Evolutionary conservation across 2,329 filamentous ascomycete genomes (phyloP), one percentile per base, ranked within the genome.

Genomic region (Xylaria sp.): DNA sequence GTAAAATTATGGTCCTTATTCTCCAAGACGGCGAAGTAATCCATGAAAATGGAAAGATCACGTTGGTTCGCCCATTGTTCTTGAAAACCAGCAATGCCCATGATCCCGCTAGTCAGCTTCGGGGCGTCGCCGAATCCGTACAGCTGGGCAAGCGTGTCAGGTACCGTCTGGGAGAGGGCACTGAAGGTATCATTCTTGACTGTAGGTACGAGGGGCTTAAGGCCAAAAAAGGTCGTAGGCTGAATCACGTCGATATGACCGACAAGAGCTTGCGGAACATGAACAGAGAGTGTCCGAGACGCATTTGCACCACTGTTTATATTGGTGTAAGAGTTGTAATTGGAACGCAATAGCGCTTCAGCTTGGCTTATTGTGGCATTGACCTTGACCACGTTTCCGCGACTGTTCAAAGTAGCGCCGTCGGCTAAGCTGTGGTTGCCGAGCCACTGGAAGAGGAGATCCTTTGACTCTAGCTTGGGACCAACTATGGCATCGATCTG

Each of bases 31-130:
- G 41, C 41, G 18, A 18, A 46, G 18, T 46, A 46, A 46, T 46
- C 41, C 41, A 46, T 46, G 41, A 46, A 46, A n/a, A 46, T 46
- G 15, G 41, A 46, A 46, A 46, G 41, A 46, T 46, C 41, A n/a
- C 41, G 41, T 5, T 46, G 41, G 41, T 46, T 46, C 15, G 41
- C 41, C 13, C 18, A 46, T n/a, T 46, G 15, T 46, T 46, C 41
- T 46, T 46, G 41, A 5, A 46, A 46, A 46, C 41, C 41, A 46
- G 41, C 41, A n/a, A 46, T 46, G 13, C 41, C 41, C 41, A 46
- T 46, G 7, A 46, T 46, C 15, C 41, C 41, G 15, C 41, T 46
- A 5, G 41, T 46, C 41, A 46, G 41, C 41, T 46, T 46, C 15
- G 15, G 41, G 41, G 41, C 41, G 41, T 46, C 41, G 41, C 41